A percentile compares a stretch with the other conserved stretches of the same genome.
Conservation (phyloP, 2,329 filamentous ascomycete genomes). For the Arthroderma sp. region DNA sequence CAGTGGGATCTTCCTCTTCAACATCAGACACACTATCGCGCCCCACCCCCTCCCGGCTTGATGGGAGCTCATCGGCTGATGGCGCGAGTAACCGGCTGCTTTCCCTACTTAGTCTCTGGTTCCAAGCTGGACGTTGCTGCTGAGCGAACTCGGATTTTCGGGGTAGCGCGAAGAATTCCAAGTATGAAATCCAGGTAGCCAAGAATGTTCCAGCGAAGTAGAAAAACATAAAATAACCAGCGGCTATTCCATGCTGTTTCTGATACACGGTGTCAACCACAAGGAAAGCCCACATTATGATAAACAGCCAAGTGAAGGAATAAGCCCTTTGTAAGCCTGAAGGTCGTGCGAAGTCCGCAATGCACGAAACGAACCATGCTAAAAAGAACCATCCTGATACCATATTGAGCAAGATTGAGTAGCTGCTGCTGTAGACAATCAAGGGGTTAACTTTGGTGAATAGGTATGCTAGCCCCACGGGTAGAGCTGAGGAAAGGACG, state of each 20-base stretch:
- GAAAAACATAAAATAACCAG: constrained; percentile 70
- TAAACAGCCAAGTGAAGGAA: constrained; percentile 70
- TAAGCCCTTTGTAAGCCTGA: constrained; percentile 78
- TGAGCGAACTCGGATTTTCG: constrained; percentile 57
- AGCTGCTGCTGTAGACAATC: constrained; percentile 81
- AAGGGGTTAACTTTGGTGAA: constrained; percentile 73
- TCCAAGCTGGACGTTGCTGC: constrained; percentile 35
- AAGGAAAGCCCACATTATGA: constrained; percentile 58
- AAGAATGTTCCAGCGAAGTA: constrained; percentile 64
- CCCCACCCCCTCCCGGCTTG: constrained; percentile 8
- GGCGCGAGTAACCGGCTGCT: constrained; percentile 32
- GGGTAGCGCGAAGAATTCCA: constrained; percentile 67
- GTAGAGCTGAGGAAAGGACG: constrained; percentile 51
- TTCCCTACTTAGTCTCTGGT: constrained; percentile 15
- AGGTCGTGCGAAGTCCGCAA: constrained; percentile 66
- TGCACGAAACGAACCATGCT: constrained; percentile 70
- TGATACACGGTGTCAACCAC: constrained; percentile 63
- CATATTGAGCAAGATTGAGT: constrained; percentile 81
- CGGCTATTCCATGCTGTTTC: constrained; percentile 56
- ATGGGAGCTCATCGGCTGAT: constrained; percentile 25
- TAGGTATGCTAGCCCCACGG: constrained; percentile 60
- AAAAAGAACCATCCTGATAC: constrained; percentile 64
- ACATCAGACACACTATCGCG: constrained; percentile 18
- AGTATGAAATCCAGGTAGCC: constrained; percentile 58
- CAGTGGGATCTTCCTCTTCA: constrained; percentile 33